phyloP scores from a whole-genome alignment of 2,329 filamentous ascomycete species.

The Colletotrichum sidae region DNA sequence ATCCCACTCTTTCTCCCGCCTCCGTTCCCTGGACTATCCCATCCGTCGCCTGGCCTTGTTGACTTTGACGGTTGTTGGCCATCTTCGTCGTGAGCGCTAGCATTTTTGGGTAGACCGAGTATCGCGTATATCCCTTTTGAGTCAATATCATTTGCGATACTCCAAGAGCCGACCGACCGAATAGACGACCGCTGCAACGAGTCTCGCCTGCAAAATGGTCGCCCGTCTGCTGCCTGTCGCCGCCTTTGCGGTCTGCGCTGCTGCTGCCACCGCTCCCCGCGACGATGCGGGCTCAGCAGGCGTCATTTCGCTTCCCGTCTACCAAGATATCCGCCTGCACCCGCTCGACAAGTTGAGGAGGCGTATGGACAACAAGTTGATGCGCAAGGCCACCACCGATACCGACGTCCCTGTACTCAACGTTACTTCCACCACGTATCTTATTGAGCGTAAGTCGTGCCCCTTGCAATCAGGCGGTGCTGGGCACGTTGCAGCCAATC shows the following conservation, averaged over 20 bases:
- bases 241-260: slow-evolving; percentile 24
- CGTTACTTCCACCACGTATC: slow-evolving; percentile 37
- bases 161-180: slow-evolving; percentile 2
- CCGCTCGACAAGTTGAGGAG: slow-evolving; percentile 34
- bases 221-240: slow-evolving; percentile 17
- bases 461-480: too few relatives aligned
- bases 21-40: too few relatives aligned
- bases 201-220: slow-evolving; percentile 11
- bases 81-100: too few relatives aligned
- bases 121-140: too few relatives aligned
- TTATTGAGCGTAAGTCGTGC: slow-evolving; percentile 36
- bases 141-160: not conserved
- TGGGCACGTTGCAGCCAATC: not conserved
- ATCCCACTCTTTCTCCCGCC: too few relatives aligned
- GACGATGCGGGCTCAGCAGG: slow-evolving; percentile 19
- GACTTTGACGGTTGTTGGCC: too few relatives aligned
- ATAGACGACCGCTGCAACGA: not conserved
- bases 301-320: slow-evolving; percentile 36
- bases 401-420: slow-evolving; percentile 35
- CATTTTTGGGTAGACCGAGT: too few relatives aligned
- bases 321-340: slow-evolving; percentile 35
- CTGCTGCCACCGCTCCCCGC: slow-evolving; percentile 16
- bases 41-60: too few relatives aligned
- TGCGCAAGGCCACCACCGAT: slow-evolving; percentile 1
- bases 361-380: slow-evolving; percentile 12